phyloP scores from a whole-genome alignment of 2,329 filamentous ascomycete genomes.

The Aspergillus proliferans region DNA sequence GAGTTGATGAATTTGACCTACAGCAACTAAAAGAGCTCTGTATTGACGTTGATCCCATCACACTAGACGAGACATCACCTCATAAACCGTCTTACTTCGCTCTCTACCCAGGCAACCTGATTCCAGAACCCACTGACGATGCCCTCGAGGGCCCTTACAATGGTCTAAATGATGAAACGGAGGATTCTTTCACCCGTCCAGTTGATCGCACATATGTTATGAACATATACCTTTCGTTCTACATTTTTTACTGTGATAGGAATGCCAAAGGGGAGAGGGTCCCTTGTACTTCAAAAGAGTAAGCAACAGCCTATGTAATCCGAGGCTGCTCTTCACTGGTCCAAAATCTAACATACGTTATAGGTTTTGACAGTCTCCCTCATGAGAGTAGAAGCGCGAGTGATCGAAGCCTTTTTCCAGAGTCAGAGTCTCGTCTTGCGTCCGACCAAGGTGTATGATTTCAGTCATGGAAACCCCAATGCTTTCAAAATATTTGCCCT shows the following conservation, averaged over 20 bases:
- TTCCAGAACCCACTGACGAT: constrained; percentile 2
- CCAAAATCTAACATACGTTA: neutral
- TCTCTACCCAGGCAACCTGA: neutral
- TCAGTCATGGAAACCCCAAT: constrained; percentile 1
- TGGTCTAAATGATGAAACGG: constrained; percentile 1
- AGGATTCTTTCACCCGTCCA: constrained; percentile 1
- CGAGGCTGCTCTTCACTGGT: neutral
- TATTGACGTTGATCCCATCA: too few species aligned
- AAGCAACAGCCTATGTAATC: too few species aligned
- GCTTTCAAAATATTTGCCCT: constrained; percentile 7
- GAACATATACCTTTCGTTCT: constrained; percentile 1
- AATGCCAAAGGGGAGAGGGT: neutral
- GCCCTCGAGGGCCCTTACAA: constrained; percentile 1
- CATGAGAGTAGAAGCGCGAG: constrained; percentile 5
- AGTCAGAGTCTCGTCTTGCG: too few species aligned
- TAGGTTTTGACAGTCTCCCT: constrained; percentile 12
- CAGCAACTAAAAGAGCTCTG: too few species aligned
- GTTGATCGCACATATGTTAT: constrained; percentile 1
- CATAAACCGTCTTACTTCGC: too few species aligned
- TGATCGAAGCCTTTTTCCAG: too few species aligned
- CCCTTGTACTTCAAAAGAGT: neutral
- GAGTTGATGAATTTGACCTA: too few species aligned
- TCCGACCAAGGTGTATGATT: constrained; percentile 8
- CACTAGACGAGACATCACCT: too few species aligned
- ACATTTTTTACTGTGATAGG: neutral